These are phyloP conservation scores for Ulota crispa DNA, from an alignment of 225 moss, liverwort and hornwort species.

Conservation along the genomic window DNA sequence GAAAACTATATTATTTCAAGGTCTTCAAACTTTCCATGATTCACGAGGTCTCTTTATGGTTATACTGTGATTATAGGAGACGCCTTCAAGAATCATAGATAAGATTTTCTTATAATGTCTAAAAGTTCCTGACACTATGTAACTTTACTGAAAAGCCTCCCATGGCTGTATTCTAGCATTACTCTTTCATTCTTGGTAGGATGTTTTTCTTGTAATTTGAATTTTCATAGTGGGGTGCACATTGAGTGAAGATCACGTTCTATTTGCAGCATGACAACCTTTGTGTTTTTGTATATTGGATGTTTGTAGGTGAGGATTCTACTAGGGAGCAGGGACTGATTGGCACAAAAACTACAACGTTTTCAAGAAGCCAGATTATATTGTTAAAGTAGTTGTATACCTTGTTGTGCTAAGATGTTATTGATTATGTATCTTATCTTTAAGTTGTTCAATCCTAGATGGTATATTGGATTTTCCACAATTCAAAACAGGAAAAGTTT, in stretches of 20 bases:
- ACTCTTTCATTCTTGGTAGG: background rate
- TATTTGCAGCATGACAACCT: background rate
- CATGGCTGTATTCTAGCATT: background rate
- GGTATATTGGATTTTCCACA: background rate
- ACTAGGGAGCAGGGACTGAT: slow-evolving; percentile 72
- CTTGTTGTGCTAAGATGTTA: background rate
- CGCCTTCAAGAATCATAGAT: background rate
- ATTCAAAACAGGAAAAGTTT: background rate
- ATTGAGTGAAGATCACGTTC: background rate
- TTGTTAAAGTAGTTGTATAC: slow-evolving; percentile 58
- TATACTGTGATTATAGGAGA: background rate
- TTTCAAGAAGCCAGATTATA: slow-evolving; percentile 81
- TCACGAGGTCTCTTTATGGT: background rate
- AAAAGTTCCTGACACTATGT: background rate
- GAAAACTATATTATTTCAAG: background rate
- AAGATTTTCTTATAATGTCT: background rate
- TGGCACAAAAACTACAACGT: slow-evolving; percentile 81
- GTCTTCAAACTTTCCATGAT: background rate
- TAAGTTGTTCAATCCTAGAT: background rate
- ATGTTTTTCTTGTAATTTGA: background rate
- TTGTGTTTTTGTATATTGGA: background rate
- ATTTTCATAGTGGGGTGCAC: background rate
- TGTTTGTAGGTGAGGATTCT: slow-evolving; percentile 67
- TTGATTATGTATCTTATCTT: background rate
- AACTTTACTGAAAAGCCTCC: no score